phyloP scores from a whole-genome alignment of 1,284 basidiomycete species.

The Cryptococcus sp. region DNA sequence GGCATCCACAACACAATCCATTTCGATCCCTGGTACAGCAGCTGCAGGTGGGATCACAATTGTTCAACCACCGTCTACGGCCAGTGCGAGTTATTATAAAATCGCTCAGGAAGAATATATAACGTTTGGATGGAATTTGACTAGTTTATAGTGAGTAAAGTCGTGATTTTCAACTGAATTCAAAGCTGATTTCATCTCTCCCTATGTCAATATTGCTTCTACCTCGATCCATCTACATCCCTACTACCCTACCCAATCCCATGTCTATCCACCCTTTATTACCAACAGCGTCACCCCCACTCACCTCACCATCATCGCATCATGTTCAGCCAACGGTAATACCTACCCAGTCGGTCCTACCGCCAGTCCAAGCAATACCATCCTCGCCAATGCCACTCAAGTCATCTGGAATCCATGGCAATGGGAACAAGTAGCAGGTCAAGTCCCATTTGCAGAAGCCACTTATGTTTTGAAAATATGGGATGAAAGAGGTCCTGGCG shows the following conservation, averaged over 20 bases:
- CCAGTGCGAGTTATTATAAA: conserved; percentile 77
- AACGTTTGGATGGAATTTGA: conserved; percentile 91
- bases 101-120: conserved; percentile 67
- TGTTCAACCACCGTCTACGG: conserved; percentile 66
- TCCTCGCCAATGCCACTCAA: conserved; percentile 62
- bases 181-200: neutral
- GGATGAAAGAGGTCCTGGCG: conserved; percentile 68
- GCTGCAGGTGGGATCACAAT: conserved; percentile 45
- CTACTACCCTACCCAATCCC: neutral
- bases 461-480: conserved; percentile 73
- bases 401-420: conserved; percentile 77
- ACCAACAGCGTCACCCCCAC: conserved; percentile 56
- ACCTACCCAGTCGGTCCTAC: conserved; percentile 82
- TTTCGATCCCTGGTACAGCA: conserved; percentile 43
- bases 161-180: neutral
- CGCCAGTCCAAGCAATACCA: conserved; percentile 54
- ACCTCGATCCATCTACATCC: neutral
- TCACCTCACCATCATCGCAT: conserved; percentile 71
- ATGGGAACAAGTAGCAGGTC: conserved; percentile 64
- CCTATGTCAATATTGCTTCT: neutral
- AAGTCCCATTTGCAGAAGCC: conserved; percentile 64
- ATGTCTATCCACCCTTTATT: neutral
- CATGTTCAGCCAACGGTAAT: conserved; percentile 71
- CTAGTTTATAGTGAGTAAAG: conserved; percentile 56
- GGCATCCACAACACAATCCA: conserved; percentile 3